A percentile compares a stretch with the other conserved stretches of the same genome.
phyloP scores from a whole-genome alignment of 2,329 filamentous ascomycete species.

The Exophiala bonariae region DNA sequence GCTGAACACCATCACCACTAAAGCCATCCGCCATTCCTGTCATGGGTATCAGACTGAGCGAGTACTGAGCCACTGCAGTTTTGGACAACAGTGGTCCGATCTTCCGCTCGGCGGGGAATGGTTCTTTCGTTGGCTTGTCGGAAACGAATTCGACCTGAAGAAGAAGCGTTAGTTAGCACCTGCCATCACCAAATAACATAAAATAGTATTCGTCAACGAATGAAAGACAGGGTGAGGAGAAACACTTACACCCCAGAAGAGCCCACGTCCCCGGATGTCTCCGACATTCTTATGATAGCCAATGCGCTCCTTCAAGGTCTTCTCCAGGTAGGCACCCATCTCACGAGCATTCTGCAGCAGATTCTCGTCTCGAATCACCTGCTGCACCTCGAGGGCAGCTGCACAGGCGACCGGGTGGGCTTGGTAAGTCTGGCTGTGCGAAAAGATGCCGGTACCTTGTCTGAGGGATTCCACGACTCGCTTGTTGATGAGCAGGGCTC shows the following conservation, averaged over 20 bases:
- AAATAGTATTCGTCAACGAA: neutral
- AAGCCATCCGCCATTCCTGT: constrained; percentile 59
- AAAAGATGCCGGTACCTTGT: constrained; percentile 50
- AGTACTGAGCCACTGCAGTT: constrained; percentile 32
- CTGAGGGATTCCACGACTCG: constrained; percentile 50
- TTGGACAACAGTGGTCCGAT: constrained; percentile 39
- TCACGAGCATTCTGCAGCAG: constrained; percentile 43
- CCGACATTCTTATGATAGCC: constrained; percentile 52
- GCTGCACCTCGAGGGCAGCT: constrained; percentile 51
- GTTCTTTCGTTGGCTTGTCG: constrained; percentile 54
- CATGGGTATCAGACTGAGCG: constrained; percentile 65
- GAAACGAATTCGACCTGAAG: constrained; percentile 56
- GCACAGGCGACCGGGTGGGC: constrained; percentile 57
- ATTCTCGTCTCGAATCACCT: constrained; percentile 50
- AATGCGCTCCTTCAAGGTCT: constrained; percentile 45
- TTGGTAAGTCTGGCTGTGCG: constrained; percentile 60
- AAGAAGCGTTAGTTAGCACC: neutral
- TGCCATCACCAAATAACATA: neutral
- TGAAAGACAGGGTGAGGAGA: neutral
- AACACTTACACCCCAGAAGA: constrained; percentile 52
- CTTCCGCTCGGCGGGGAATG: constrained; percentile 46
- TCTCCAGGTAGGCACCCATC: constrained; percentile 35
- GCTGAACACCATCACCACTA: constrained; percentile 67
- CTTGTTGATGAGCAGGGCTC: constrained; percentile 53
- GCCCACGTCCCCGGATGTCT: constrained; percentile 57